These are phyloP conservation scores for Toxoplasma gondii DNA, from an alignment of 169 alveolate species.

Conservation along the genomic window DNA sequence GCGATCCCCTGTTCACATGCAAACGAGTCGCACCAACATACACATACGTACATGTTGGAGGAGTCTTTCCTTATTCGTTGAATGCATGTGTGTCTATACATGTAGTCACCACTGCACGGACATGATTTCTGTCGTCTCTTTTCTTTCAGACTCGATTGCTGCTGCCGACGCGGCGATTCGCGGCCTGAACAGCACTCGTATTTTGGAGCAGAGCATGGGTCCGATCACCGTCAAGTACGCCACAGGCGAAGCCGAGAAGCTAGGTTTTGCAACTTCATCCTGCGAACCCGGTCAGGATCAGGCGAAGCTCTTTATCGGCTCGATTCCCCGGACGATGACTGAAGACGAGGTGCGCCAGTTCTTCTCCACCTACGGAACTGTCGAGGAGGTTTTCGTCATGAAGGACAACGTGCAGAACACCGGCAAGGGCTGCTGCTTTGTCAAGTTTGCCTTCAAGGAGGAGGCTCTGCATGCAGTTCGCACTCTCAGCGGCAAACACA, in stretches of 20 bases:
- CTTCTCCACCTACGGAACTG: slow-evolving; percentile 84
- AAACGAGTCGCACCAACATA: too few relatives aligned
- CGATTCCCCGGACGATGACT: slow-evolving; percentile 82
- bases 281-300: slow-evolving; percentile 83
- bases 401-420: slow-evolving; percentile 47
- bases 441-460: slow-evolving; percentile 88
- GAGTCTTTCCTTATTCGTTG: too few relatives aligned
- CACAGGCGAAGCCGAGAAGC: slow-evolving; percentile 88
- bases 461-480: slow-evolving; percentile 89
- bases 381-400: slow-evolving; percentile 63
- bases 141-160: slow-evolving; percentile 80
- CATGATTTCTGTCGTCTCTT: too few relatives aligned
- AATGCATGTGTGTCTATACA: not conserved
- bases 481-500: slow-evolving; percentile 82
- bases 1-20: too few relatives aligned
- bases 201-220: slow-evolving; percentile 85
- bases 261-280: slow-evolving; percentile 76
- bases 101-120: not conserved
- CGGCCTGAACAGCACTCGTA: slow-evolving; percentile 80
- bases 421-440: slow-evolving; percentile 90
- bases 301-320: slow-evolving; percentile 90
- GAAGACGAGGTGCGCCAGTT: slow-evolving; percentile 84
- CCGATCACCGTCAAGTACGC: slow-evolving; percentile 89
- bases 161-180: slow-evolving; percentile 92
- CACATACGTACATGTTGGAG: too few relatives aligned